Percentiles rank a stretch among this genome's conserved stretches.
These are phyloP conservation scores for Boletus bicolor DNA, from an alignment of 768 basidiomycete genomes.

Conservation along the genomic window DNA sequence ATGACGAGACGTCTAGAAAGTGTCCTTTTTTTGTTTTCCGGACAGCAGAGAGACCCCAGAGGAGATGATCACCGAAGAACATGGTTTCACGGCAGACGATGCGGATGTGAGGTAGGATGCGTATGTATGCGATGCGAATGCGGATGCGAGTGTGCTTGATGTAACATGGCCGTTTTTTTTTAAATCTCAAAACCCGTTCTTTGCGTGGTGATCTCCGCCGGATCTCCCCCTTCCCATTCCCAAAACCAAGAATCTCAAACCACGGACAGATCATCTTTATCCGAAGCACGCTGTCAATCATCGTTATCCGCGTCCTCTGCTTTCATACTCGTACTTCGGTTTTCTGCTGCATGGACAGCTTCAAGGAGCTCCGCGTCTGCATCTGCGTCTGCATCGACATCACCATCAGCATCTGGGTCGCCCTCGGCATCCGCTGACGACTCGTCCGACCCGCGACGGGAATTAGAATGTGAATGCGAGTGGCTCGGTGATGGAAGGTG, in stretches of 20 bases:
- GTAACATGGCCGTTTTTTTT: background rate
- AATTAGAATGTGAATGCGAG: constrained; percentile 22
- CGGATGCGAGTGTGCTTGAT: constrained; percentile 4
- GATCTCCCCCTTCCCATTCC: constrained; percentile 17
- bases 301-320: constrained; percentile 26
- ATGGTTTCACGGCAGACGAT: background rate
- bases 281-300: constrained; percentile 8
- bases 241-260: constrained; percentile 6
- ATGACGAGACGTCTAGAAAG: constrained; percentile 8
- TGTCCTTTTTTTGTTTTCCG: constrained; percentile 1
- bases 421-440: constrained; percentile 30
- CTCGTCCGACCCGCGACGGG: constrained; percentile 27
- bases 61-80: background rate
- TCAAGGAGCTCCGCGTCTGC: constrained; percentile 49
- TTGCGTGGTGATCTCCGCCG: background rate
- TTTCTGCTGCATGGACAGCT: constrained; percentile 50
- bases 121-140: constrained; percentile 8
- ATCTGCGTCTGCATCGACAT: constrained; percentile 33
- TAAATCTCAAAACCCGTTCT: constrained; percentile 5
- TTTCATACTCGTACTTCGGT: constrained; percentile 35
- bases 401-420: constrained; percentile 39
- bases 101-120: constrained; percentile 3
- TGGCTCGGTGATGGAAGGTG: constrained; percentile 27
- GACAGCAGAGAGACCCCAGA: constrained; percentile 13
- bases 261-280: background rate